Base-by-base conservation (phyloP, 2,329 filamentous ascomycete genomes). In the Curvularia sp. region DNA sequence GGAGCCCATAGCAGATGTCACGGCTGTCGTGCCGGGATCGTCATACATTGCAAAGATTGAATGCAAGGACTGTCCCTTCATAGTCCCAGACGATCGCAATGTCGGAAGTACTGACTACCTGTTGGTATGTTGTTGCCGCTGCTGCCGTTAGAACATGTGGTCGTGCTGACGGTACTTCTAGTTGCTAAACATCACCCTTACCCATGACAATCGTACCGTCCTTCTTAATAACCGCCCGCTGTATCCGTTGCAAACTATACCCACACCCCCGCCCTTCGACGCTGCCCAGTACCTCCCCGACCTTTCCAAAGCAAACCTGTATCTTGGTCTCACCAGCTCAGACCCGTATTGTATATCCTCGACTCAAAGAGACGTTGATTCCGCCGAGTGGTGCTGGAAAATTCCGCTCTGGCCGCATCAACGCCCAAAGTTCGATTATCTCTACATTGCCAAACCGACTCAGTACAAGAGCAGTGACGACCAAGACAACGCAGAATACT, bases 181-280 rank as follows among this genome's bases (percentile, higher is more conserved):
- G 74, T 63, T 75, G 53, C 70, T 72, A 53, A 75, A 75, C 54
- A 53, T 76, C 51, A 66, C 71, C 15, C 64, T 75, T 33, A 64
- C 71, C 7, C 63, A 66, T 50, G 66, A 75, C 50, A 68, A 66
- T 30, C 68, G 65, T 33, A 69, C 68, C 24, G 42, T 70, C 5
- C 59, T 74, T 8, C 64, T 76, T 10, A 73, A 75, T 43, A 52
- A 60, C 28, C 42, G 63, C 9, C 64, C 66, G 13, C 64, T 76
- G 20, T 71, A 69, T 46, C 74, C 73, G 3, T 58, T 74, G n/a
- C 42, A 53, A 2, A 72, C 68, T 1, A 68, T 65, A 31, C 69
- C 72, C 0, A 61, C 31, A 7, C 73, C 73, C 0, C 67, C 71
- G 20, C 24, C 30, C 9, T 65, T 76, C 28, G 52, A 49, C 31